These are phyloP conservation scores for Didymella lethalis DNA, from an alignment of 2,329 filamentous ascomycete genomes.

Conservation along the genomic window DNA sequence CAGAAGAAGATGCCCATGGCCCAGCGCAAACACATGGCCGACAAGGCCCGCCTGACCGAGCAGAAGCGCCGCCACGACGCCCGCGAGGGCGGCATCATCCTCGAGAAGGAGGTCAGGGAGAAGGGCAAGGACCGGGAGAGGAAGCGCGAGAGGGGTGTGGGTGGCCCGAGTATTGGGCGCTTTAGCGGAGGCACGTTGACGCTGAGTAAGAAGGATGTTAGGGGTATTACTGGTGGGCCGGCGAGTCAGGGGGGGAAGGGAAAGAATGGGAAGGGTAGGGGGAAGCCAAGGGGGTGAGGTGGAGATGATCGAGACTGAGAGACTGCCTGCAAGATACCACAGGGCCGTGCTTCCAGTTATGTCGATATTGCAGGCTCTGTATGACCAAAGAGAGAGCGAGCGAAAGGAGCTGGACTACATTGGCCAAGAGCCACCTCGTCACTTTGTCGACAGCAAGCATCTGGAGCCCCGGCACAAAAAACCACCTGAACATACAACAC, in stretches of 20 bases:
- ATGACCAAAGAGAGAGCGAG: not conserved
- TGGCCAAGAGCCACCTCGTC: not conserved
- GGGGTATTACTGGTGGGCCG: slow-evolving; percentile 64
- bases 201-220: slow-evolving; percentile 79
- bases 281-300: slow-evolving; percentile 13
- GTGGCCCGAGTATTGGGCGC: slow-evolving; percentile 79
- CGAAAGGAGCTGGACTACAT: not conserved
- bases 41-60: slow-evolving; percentile 72
- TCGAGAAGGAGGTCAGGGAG: slow-evolving; percentile 67
- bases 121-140: slow-evolving; percentile 57
- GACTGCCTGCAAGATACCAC: no score
- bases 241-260: slow-evolving; percentile 52
- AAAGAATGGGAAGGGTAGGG: slow-evolving; percentile 23
- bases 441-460: not conserved
- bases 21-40: slow-evolving; percentile 82
- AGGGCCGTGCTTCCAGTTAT: no score
- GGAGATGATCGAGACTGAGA: not conserved
- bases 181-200: slow-evolving; percentile 81
- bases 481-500: no score
- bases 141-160: slow-evolving; percentile 69
- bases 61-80: slow-evolving; percentile 78
- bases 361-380: not conserved
- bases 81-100: slow-evolving; percentile 85
- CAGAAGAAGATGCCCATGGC: slow-evolving; percentile 91
- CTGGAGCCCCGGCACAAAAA: no score